Evolutionary conservation across 2,329 filamentous ascomycete genomes (phyloP).

Genomic region (Phoma herbarum): DNA sequence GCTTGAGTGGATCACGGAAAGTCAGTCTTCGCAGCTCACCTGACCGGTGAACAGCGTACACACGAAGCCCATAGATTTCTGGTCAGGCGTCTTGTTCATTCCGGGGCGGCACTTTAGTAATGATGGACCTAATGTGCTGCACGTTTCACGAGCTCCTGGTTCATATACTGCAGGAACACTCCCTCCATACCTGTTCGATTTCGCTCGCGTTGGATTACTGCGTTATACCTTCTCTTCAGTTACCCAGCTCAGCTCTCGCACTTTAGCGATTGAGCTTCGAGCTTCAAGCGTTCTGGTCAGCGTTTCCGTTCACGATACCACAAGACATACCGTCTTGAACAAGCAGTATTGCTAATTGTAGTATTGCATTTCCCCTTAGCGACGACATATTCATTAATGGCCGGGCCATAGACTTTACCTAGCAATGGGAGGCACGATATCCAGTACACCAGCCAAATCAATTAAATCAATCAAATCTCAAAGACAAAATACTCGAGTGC

Average conservation of each 20-base stretch:
- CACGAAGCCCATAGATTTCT: slow-evolving; percentile 2
- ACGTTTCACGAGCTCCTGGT: slow-evolving; percentile 10
- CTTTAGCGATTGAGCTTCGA: slow-evolving; percentile 17
- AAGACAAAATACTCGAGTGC: neutral
- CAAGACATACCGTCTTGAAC: slow-evolving; percentile 15
- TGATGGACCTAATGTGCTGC: slow-evolving; percentile 11
- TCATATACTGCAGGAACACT: neutral
- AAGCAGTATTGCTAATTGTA: slow-evolving; percentile 15
- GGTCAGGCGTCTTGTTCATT: neutral
- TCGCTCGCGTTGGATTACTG: slow-evolving; percentile 14
- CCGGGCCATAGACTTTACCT: slow-evolving; percentile 18
- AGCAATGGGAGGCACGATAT: slow-evolving; percentile 15
- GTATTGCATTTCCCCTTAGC: slow-evolving; percentile 10
- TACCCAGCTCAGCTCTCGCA: slow-evolving; percentile 14
- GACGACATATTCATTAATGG: slow-evolving; percentile 11
- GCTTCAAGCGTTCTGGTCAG: slow-evolving; percentile 24
- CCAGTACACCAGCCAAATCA: slow-evolving; percentile 1
- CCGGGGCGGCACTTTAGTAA: slow-evolving; percentile 17
- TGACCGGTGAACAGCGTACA: slow-evolving; percentile 25
- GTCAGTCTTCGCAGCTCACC: slow-evolving; percentile 39
- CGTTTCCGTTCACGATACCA: slow-evolving; percentile 22
- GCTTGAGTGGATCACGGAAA: slow-evolving; percentile 43
- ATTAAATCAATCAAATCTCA: neutral
- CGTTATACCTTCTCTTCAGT: slow-evolving; percentile 18
- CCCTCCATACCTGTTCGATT: neutral